These are phyloP conservation scores for Fomitopsis schrenkii DNA, from an alignment of 1,284 basidiomycete genomes.

Conservation along the genomic window DNA sequence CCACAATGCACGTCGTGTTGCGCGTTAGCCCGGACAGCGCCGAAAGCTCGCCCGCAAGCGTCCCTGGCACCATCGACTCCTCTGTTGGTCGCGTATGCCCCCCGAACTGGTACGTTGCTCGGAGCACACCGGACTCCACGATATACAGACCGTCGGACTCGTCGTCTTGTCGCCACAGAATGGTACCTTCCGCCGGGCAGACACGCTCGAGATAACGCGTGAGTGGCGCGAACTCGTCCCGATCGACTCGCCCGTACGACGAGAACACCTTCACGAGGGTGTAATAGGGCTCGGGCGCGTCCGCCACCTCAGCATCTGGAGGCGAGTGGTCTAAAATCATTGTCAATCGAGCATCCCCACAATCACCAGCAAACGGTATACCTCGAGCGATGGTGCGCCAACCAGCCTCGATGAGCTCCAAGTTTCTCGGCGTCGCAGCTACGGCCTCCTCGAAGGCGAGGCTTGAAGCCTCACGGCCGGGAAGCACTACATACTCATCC, in stretches of 20 bases:
- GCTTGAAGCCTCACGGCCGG: slow-evolving; percentile 49
- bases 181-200: slow-evolving; percentile 50
- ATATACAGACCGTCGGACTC: slow-evolving; percentile 81
- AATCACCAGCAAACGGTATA: slow-evolving; percentile 23
- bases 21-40: slow-evolving; percentile 72
- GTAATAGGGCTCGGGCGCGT: slow-evolving; percentile 48
- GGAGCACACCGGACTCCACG: slow-evolving; percentile 79
- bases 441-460: slow-evolving; percentile 53
- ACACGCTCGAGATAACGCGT: slow-evolving; percentile 70
- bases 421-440: slow-evolving; percentile 69
- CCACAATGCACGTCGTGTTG: slow-evolving; percentile 85
- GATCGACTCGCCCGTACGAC: slow-evolving; percentile 53
- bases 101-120: slow-evolving; percentile 77
- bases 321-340: slow-evolving; percentile 20
- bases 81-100: slow-evolving; percentile 64
- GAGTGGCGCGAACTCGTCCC: slow-evolving; percentile 52
- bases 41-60: slow-evolving; percentile 85
- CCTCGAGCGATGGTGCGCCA: slow-evolving; percentile 62
- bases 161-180: slow-evolving; percentile 79
- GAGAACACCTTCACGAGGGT: slow-evolving; percentile 78
- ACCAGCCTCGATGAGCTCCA: slow-evolving; percentile 77
- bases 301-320: slow-evolving; percentile 12
- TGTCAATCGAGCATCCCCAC: too few relatives aligned
- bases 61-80: slow-evolving; percentile 91
- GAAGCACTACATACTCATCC: slow-evolving; percentile 40